Evolutionary conservation across 257 asterid species (phyloP), one percentile per base, ranked within the genome.

Genomic region (Vinca minor): DNA sequence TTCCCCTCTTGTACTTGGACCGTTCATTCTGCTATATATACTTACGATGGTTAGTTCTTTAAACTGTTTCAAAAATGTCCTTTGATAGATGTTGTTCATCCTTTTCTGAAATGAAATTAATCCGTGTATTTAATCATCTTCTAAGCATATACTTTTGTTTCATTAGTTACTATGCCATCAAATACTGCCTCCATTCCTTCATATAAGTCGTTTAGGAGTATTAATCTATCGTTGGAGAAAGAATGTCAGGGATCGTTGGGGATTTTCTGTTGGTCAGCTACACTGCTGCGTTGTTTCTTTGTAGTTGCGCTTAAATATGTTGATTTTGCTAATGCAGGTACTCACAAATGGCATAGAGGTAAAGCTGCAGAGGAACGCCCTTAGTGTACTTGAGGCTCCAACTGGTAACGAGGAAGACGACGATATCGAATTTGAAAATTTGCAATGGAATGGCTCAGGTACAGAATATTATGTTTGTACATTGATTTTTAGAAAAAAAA

Each of bases 321-420:
- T 47, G 58, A 63, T 21, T 35, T 63, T 29, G 34, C 54, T 38
- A 35, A n/a, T 61, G 28, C 78, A 89, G 98, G 96, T 89, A 39
- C 95, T 92, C 45, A 89, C 93, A 2, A 89, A 92, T 66, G 98
- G 98, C 61, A 85, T 92, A 36, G 98, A 92, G 77, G 96, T 92
- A 32, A 92, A 92, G 77, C 83, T 92, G 18, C 98, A 92, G 70
- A 72, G 98, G 68, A 92, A 92, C 71, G 98, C 98, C 2, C 77
- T 92, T 13, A 92, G 95, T 61, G 96, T 92, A 49, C 45, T 92
- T 10, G 98, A 92, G 82, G 78, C 91, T 69, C 96, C 96, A 4
- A 88, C 92, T 31, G 98, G 98, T 9, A 87, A 89, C 6, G 98
- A 92, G 69, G 98, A 87, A 14, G 95, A 88, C 5, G 91, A 81